Base-by-base conservation (phyloP, 177 flowering plant species). In the Telopea speciosissima region DNA sequence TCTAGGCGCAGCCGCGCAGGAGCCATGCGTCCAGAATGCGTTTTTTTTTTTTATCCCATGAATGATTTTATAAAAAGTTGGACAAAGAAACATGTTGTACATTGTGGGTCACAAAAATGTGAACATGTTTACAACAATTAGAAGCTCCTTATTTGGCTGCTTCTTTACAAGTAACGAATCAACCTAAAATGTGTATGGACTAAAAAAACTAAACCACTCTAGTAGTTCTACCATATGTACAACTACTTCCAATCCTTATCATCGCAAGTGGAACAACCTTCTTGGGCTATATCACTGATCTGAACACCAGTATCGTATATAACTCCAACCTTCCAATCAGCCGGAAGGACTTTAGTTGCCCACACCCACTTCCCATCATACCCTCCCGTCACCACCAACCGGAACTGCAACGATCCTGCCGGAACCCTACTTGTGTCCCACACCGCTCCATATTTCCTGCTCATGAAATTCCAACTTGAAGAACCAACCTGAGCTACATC, bases 391-490 rank as follows among this genome's bases (percentile, higher is more conserved):
- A 56, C 61, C 61, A 16, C 61, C n/a, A 56, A n/a, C 61, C 61
- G 61, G 23, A 56, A 56, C 61, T 56, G 91, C 79, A 94, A 42
- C 0, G 89, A 75, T 14, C 93, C 97, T 0, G 58, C 67, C 17
- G 97, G 97, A 14, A 83, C 89, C 12, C 85, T 66, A 65, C 83
- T 84, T 11, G 91, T 87, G 65, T 86, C 87, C 98, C 98, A 94
- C 0, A 94, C 82, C 0, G 97, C 92, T 14, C 97, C 97, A 26
- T 79, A 44, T 7, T 56, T 56, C 24, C 61, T 16, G 61, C 61
- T 56, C 61, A 56, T 56, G 24, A 3, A 56, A 56, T 16, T 80
- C 81, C 81, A 75, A 63, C 9, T 62, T 3, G 82, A 67, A 8
- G 75, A 62, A 13, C 79, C 75, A 22, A 58, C 61, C 61, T 58